Conservation (phyloP, 495 filamentous ascomycete genomes). For the Apodospora peruviana region DNA sequence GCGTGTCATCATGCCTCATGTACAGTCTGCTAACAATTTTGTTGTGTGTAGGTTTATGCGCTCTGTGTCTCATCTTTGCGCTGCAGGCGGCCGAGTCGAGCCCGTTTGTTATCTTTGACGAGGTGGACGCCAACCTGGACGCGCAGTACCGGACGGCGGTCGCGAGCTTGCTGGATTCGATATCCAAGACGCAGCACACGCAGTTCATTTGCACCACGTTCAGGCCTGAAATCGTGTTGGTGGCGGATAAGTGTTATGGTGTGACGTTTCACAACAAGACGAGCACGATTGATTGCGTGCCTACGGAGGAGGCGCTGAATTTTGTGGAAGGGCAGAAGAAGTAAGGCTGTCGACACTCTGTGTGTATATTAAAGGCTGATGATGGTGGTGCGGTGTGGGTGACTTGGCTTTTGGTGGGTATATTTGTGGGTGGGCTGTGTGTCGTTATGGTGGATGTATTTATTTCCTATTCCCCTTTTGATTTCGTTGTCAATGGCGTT, state of each 20-base stretch:
- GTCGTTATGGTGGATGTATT: too few relatives aligned
- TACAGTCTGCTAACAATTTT: conserved; percentile 12
- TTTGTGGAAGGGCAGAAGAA: conserved; percentile 76
- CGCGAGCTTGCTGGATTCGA: conserved; percentile 75
- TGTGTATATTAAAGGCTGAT: too few relatives aligned
- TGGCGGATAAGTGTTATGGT: conserved; percentile 97
- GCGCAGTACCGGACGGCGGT: conserved; percentile 95
- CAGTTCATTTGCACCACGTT: conserved; percentile 93
- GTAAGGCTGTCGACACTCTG: too few relatives aligned
- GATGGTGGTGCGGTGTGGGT: too few relatives aligned
- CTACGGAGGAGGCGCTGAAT: conserved; percentile 76
- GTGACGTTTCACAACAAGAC: conserved; percentile 93
- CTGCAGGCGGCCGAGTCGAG: conserved; percentile 97
- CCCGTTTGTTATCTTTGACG: conserved; percentile 98
- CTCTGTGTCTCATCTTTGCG: conserved; percentile 94
- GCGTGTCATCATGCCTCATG: not conserved
- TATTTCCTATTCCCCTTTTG: too few relatives aligned
- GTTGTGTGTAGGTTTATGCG: conserved; percentile 69
- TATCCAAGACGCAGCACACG: conserved; percentile 53
- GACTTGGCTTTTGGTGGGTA: too few relatives aligned
- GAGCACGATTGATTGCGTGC: conserved; percentile 83
- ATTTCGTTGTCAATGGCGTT: too few relatives aligned
- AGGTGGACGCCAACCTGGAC: conserved; percentile 98
- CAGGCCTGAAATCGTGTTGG: conserved; percentile 89
- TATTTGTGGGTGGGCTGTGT: too few relatives aligned